These are phyloP conservation scores for Fusarium xylarioides DNA, from an alignment of 2,329 filamentous ascomycete species.

Conservation along the genomic window DNA sequence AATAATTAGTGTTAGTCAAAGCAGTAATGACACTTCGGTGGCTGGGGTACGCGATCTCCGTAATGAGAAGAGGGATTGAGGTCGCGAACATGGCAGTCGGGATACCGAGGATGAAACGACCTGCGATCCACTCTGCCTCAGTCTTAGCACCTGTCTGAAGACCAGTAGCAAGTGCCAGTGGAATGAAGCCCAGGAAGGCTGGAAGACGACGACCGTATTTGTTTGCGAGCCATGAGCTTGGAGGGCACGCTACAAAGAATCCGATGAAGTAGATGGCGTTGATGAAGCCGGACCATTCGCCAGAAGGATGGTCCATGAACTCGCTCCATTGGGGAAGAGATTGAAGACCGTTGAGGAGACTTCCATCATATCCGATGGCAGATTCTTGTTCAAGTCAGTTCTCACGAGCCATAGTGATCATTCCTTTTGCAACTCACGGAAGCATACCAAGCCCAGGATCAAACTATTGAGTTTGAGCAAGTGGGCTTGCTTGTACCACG, in stretches of 20 bases:
- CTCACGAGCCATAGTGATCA: accelerated
- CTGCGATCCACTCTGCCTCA: slow-evolving; percentile 4
- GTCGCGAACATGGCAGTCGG: slow-evolving; percentile 16
- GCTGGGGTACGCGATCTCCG: not conserved
- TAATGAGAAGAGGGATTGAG: slow-evolving; percentile 2
- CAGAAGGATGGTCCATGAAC: slow-evolving; percentile 6
- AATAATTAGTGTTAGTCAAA: slow-evolving; percentile 14
- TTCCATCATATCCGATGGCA: slow-evolving; percentile 11
- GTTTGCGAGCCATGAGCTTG: slow-evolving; percentile 16
- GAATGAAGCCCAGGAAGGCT: not conserved
- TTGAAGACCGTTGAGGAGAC: slow-evolving; percentile 9
- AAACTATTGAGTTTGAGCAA: slow-evolving; percentile 1
- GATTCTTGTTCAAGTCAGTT: not conserved
- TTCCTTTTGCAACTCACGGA: not conserved
- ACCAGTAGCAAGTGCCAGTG: not conserved
- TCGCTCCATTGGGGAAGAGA: slow-evolving; percentile 9
- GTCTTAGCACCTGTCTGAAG: slow-evolving; percentile 6
- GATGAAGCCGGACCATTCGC: slow-evolving; percentile 21
- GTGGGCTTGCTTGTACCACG: slow-evolving; percentile 14
- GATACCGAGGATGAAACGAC: slow-evolving; percentile 5
- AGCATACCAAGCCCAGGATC: slow-evolving; percentile 12
- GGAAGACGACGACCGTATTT: slow-evolving; percentile 7
- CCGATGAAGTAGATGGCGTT: slow-evolving; percentile 13
- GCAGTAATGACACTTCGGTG: slow-evolving; percentile 15
- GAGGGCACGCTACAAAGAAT: not conserved